Evolutionary conservation across 2,329 filamentous ascomycete genomes (phyloP), one percentile per base, ranked within the genome.

Genomic region (Alternaria alternata): DNA sequence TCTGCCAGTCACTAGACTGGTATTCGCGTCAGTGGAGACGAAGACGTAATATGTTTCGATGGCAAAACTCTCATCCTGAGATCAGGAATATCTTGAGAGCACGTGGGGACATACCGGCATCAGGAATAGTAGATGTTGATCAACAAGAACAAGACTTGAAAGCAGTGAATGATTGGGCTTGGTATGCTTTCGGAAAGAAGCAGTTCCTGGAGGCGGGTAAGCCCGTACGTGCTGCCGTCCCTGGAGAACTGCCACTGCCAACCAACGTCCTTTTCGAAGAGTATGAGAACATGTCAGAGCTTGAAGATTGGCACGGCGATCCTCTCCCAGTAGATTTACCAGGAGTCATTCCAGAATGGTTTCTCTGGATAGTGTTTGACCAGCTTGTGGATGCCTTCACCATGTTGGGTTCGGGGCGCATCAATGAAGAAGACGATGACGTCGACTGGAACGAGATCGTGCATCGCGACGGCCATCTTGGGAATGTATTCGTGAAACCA

Each of bases 321-420:
- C n/a, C 9, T 11, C 18, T 30, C 5, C 39, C 39, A 5, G 39
- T 12, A 12, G 12, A 56, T 6, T 12, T 42, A 20, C 36, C n/a
- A 1, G 12, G 12, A 12, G 36, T 56, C 16, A 57, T 59, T 11
- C 54, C 51, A 5, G 58, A 56, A 43, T 26, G 28, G 3, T 62
- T 64, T 14, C 28, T 62, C 3, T 64, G 62, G 51, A 38, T 51
- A 5, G 39, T 64, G 3, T 64, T 64, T 26, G 42, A 48, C 14
- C 32, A 51, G 7, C 36, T 59, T 12, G 55, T 46, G 16, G 51
- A 47, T 12, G 58, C 55, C 1, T 42, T n/a, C 7, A 26, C 42
- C 3, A 20, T 62, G 6, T 43, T 59, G 36, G 46, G 53, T 26
- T 47, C 43, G 5, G 44, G 43, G 16, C 48, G 57, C 3, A 36